Conservation (phyloP, 2,329 filamentous ascomycete species). For the Paracamarosporium sp. region DNA sequence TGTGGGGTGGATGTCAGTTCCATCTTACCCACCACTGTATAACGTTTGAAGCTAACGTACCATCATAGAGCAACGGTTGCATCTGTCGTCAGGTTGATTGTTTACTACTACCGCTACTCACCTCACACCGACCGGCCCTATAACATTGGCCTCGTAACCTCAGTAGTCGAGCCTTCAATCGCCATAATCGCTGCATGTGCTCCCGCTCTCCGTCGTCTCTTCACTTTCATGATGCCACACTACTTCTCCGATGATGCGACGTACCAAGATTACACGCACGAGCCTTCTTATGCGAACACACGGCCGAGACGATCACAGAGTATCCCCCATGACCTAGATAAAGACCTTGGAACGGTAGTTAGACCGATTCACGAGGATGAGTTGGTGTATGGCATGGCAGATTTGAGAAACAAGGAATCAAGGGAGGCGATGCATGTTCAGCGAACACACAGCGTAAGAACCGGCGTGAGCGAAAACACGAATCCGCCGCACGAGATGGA, state of each 20-base stretch:
- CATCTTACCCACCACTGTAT: neutral
- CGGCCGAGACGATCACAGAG: slow-evolving; percentile 10
- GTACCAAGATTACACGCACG: slow-evolving; percentile 10
- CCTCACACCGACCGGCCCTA: slow-evolving; percentile 41
- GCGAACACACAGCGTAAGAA: slow-evolving; percentile 21
- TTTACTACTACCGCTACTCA: slow-evolving; percentile 49
- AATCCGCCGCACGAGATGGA: slow-evolving; percentile 11
- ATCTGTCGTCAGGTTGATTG: slow-evolving; percentile 46
- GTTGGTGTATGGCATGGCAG: slow-evolving; percentile 21
- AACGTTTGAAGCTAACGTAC: slow-evolving; percentile 1
- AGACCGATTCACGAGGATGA: neutral
- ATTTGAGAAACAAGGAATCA: neutral
- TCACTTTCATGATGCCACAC: slow-evolving; percentile 42
- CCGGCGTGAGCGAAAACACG: slow-evolving; percentile 18
- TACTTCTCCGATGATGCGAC: slow-evolving; percentile 35
- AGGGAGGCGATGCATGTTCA: slow-evolving; percentile 2
- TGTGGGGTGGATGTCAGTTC: slow-evolving; percentile 42
- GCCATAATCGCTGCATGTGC: slow-evolving; percentile 63
- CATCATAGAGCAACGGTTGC: slow-evolving; percentile 36
- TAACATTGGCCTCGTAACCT: slow-evolving; percentile 46
- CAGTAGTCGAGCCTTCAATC: slow-evolving; percentile 48
- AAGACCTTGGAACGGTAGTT: slow-evolving; percentile 9
- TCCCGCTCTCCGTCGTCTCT: slow-evolving; percentile 58
- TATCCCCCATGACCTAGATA: slow-evolving; percentile 6
- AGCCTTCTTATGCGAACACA: slow-evolving; percentile 6